phyloP scores from a whole-genome alignment of 2,329 filamentous ascomycete genomes.

The Fusarium sp. region DNA sequence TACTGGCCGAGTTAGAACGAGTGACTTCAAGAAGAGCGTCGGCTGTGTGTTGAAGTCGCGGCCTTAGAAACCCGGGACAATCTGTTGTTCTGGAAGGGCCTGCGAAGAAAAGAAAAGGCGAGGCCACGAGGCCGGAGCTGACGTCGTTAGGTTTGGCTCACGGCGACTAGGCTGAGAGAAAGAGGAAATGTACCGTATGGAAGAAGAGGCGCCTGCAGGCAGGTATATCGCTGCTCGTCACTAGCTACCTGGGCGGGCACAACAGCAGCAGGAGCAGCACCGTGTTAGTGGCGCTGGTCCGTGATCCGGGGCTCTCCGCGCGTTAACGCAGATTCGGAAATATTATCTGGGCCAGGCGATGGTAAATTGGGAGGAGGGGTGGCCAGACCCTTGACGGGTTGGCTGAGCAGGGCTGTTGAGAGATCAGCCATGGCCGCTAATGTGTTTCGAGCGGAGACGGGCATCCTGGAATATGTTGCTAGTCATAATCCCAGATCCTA shows the following conservation, averaged over 20 bases:
- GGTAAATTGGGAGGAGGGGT: slow-evolving; percentile 50
- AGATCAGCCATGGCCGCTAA: slow-evolving; percentile 55
- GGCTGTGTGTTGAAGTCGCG: slow-evolving; percentile 16
- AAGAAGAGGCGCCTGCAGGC: slow-evolving; percentile 43
- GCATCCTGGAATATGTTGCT: slow-evolving; percentile 45
- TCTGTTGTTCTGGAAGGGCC: slow-evolving; percentile 35
- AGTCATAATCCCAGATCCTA: slow-evolving; percentile 41
- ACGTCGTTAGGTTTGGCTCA: slow-evolving; percentile 42
- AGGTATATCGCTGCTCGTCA: slow-evolving; percentile 48
- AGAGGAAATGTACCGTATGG: slow-evolving; percentile 38
- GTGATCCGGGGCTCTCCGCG: slow-evolving; percentile 56
- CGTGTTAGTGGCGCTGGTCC: slow-evolving; percentile 49
- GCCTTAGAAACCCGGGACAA: slow-evolving; percentile 10
- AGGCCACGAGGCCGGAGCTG: slow-evolving; percentile 43
- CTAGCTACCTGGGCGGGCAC: slow-evolving; percentile 46
- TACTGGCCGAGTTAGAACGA: slow-evolving; percentile 24
- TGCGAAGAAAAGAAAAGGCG: slow-evolving; percentile 37
- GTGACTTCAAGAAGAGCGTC: slow-evolving; percentile 15
- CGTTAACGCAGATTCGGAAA: slow-evolving; percentile 60
- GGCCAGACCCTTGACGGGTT: slow-evolving; percentile 51
- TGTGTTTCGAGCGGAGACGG: slow-evolving; percentile 54
- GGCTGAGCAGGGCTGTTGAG: slow-evolving; percentile 50
- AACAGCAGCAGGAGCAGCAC: slow-evolving; percentile 44
- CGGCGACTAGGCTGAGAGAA: slow-evolving; percentile 38
- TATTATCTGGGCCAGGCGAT: slow-evolving; percentile 57